Evolutionary conservation across 371 early-diverging fungal genomes (phyloP).

Genomic region (Actinomucor elegans): DNA sequence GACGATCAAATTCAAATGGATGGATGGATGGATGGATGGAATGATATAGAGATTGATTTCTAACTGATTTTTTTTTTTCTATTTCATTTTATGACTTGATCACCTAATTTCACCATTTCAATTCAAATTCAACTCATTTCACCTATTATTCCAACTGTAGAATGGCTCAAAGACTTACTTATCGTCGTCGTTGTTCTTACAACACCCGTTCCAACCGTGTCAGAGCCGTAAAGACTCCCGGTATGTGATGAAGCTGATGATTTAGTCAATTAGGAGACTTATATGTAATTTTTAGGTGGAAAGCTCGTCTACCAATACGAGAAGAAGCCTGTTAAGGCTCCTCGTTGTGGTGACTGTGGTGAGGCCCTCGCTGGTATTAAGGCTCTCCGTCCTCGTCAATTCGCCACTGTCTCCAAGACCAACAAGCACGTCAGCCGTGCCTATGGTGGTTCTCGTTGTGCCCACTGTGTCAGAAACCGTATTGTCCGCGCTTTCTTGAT

Average conservation of each 20-base stretch:
- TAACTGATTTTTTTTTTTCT: background rate
- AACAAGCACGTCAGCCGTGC: conserved; percentile 94
- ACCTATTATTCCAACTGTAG: too few relatives aligned
- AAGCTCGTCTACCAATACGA: conserved; percentile 89
- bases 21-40: conserved; percentile 14
- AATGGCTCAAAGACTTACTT: conserved; percentile 93
- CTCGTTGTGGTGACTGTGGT: conserved; percentile 98
- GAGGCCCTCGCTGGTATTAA: conserved; percentile 87
- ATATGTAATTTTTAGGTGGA: conserved; percentile 62
- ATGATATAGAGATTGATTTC: background rate
- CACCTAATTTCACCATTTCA: too few relatives aligned
- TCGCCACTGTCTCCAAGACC: conserved; percentile 87
- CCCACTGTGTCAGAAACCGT: conserved; percentile 89
- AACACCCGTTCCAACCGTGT: conserved; percentile 98
- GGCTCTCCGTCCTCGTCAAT: conserved; percentile 90
- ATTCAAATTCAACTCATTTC: background rate
- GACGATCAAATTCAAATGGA: conserved; percentile 1
- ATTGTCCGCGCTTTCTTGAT: conserved; percentile 98
- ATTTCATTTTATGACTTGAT: background rate
- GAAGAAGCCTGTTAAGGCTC: conserved; percentile 89
- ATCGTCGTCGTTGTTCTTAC: conserved; percentile 97
- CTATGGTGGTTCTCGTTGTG: conserved; percentile 96
- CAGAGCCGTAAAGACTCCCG: conserved; percentile 96
- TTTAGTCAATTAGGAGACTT: background rate
- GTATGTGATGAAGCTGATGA: too few relatives aligned